Conservation (phyloP, 345 rosid genomes). For the Crucihimalaya himalaica region DNA sequence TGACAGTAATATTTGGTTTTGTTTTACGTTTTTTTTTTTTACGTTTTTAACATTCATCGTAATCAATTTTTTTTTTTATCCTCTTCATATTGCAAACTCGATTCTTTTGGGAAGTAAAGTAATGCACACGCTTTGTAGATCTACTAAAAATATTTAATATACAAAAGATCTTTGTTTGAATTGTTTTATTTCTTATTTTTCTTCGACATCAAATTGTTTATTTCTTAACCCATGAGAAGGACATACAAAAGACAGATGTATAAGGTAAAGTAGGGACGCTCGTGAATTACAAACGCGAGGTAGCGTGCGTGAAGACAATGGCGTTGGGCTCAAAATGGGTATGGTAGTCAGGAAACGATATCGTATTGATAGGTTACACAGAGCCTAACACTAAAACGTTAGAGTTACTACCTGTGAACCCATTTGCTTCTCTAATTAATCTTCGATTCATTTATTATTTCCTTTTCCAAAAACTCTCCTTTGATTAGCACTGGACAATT, state of each 20-base stretch:
- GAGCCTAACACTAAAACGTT: neutral
- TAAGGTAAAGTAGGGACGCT: neutral
- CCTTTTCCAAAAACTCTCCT: conserved; percentile 15
- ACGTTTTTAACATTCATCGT: neutral
- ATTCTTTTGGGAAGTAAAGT: neutral
- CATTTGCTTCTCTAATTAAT: conserved; percentile 18
- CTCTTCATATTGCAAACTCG: neutral
- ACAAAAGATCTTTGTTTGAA: conserved; percentile 19
- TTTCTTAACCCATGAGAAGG: conserved; percentile 1
- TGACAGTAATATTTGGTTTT: neutral
- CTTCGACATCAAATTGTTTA: conserved; percentile 10
- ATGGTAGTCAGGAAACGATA: conserved; percentile 29
- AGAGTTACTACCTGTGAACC: conserved; percentile 20
- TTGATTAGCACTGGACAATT: neutral
- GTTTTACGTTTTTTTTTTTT: neutral
- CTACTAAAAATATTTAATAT: neutral
- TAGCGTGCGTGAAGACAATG: neutral
- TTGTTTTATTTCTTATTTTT: conserved; percentile 18
- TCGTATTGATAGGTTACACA: conserved; percentile 24
- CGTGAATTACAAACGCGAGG: neutral
- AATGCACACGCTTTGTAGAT: conserved; percentile 21
- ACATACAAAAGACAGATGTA: conserved; percentile 1
- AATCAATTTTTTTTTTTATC: neutral
- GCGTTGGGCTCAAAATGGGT: conserved; percentile 35
- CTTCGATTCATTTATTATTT: conserved; percentile 17